phyloP scores from a whole-genome alignment of 2,329 filamentous ascomycete species.

The Peltaster fructicola region DNA sequence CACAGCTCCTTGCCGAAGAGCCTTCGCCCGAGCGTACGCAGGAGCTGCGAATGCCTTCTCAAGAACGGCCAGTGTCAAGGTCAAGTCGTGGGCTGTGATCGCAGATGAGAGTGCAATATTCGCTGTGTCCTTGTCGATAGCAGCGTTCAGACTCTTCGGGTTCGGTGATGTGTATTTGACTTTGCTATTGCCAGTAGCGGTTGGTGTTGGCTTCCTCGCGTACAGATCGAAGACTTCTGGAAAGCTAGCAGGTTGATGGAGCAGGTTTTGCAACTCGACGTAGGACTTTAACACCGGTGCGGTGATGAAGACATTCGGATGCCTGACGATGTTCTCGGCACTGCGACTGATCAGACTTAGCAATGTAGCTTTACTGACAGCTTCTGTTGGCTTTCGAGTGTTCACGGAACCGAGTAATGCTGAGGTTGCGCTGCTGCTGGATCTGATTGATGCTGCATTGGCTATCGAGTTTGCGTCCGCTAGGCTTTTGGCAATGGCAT shows the following conservation, averaged over 20 bases:
- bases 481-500: slow-evolving; percentile 11
- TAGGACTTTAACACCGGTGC: slow-evolving; percentile 55
- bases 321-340: slow-evolving; percentile 52
- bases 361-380: slow-evolving; percentile 19
- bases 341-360: slow-evolving; percentile 31
- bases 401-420: slow-evolving; percentile 34
- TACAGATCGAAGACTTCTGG: slow-evolving; percentile 69
- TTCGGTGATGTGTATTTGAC: slow-evolving; percentile 45
- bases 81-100: slow-evolving; percentile 60
- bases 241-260: slow-evolving; percentile 58
- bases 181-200: slow-evolving; percentile 26
- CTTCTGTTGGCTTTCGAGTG: slow-evolving; percentile 14
- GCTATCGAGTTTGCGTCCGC: slow-evolving; percentile 9
- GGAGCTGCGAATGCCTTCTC: slow-evolving; percentile 49
- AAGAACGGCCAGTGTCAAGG: slow-evolving; percentile 58
- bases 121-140: slow-evolving; percentile 53
- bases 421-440: slow-evolving; percentile 30
- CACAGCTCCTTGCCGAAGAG: slow-evolving; percentile 44
- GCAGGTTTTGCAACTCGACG: slow-evolving; percentile 54
- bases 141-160: slow-evolving; percentile 43
- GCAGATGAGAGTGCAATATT: slow-evolving; percentile 61
- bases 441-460: slow-evolving; percentile 2
- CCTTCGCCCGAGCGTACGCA: slow-evolving; percentile 50
- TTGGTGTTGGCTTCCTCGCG: slow-evolving; percentile 61
- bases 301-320: slow-evolving; percentile 67